Evolutionary conservation across 148 eudicot genomes (phyloP), one percentile per base, ranked within the genome.

Genomic region (Linanthus parryae): DNA sequence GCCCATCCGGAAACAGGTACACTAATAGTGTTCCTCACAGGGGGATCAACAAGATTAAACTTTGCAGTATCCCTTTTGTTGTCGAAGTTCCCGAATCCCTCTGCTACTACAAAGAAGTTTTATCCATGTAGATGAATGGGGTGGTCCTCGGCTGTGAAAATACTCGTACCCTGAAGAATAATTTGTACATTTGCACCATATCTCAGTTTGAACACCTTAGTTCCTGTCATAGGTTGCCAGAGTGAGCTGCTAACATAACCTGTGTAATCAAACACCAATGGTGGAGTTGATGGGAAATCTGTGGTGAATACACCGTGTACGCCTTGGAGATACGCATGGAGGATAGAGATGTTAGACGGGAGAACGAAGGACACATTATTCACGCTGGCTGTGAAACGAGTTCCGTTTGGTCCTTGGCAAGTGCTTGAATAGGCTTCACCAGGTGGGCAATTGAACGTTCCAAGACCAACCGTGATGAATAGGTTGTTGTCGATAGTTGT

Each of bases 91-190:
- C 87, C 87, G 18, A 65, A 73, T 1, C 87, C 87, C 38, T 58
- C 44, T 15, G 77, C 88, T n/a, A 81, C 0, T n/a, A n/a, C n/a
- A n/a, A n/a, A 84, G 65, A 84, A 84, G 27, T 81, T 80, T 54
- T 84, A 81, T 2, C 94, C 88, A 47, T 84, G 94, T 13, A 84
- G 80, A 64, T 84, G 88, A 64, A 84, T 78, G 24, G 94, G 94
- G 36, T 84, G 94, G 55, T 84, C 88, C 62, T 81, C 94, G 24
- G 79, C 59, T 4, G 75, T 36, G 24, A 74, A 47, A 25, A 81
- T 84, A 20, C 66, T 71, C 7, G 88, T 84, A 38, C 72, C 78
- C 47, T 84, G 94, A 8, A 78, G 65, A 43, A 84, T 59, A 34
- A 84, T 54, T 53, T 84, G 88, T 22, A 84, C 84, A 10, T 44